Evolutionary conservation across 78 protist species (phyloP).

Genomic region (Protostelium mycophagum): DNA sequence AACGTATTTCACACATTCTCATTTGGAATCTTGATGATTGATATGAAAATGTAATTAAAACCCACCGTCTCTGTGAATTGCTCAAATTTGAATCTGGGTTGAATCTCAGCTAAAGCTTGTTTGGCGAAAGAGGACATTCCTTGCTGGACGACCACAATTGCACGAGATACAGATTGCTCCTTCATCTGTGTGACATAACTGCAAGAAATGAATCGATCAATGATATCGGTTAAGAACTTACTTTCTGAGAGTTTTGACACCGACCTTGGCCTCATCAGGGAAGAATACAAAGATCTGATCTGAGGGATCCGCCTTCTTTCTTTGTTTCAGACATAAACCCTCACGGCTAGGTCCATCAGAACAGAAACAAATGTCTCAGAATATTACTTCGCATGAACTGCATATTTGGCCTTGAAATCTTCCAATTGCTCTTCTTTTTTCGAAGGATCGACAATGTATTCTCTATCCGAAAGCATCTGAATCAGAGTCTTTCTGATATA

Average conservation of each 20-base stretch:
- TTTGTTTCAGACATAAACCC: background rate
- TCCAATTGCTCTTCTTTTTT: conserved; percentile 31
- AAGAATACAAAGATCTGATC: conserved; percentile 58
- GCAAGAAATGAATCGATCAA: background rate
- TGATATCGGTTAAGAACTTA: background rate
- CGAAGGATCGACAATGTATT: conserved; percentile 21
- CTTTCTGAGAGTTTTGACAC: conserved; percentile 29
- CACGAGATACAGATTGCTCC: conserved; percentile 16
- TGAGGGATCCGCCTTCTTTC: conserved; percentile 46
- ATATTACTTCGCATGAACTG: background rate
- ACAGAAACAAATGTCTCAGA: background rate
- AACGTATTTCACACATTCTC: too few species aligned
- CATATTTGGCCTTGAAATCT: conserved; percentile 13
- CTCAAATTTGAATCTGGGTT: conserved; percentile 23
- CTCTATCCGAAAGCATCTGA: conserved; percentile 79
- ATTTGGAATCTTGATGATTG: too few species aligned
- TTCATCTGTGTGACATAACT: conserved; percentile 29
- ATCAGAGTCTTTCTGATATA: conserved; percentile 51
- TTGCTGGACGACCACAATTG: conserved; percentile 36
- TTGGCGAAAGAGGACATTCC: conserved; percentile 51
- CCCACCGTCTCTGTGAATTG: conserved; percentile 52
- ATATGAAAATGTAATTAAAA: background rate
- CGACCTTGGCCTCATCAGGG: conserved; percentile 50
- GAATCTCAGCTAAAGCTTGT: conserved; percentile 36
- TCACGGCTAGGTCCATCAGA: conserved; percentile 5